Evolutionary conservation across 352 stramenopile species (phyloP).

Genomic region (Globisporangium canariense): DNA sequence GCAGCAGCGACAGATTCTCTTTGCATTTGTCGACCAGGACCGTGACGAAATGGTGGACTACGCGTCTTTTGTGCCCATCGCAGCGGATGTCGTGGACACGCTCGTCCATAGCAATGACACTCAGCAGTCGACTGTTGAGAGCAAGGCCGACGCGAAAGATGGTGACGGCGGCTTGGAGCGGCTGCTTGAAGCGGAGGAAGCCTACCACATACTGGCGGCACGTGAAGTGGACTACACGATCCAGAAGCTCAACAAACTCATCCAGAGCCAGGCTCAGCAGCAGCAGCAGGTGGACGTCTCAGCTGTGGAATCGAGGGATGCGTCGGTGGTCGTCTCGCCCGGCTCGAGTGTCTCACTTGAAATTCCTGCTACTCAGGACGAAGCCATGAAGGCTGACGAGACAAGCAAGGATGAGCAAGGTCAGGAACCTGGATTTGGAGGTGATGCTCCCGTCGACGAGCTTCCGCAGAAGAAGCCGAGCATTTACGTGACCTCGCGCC

Average conservation of each 20-base stretch:
- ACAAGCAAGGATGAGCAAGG: slow-evolving; percentile 8
- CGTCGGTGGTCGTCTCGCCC: slow-evolving; percentile 16
- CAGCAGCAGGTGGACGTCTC: background rate
- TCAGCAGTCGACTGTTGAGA: background rate
- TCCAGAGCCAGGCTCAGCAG: slow-evolving; percentile 31
- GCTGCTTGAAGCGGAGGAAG: slow-evolving; percentile 22
- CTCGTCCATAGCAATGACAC: slow-evolving; percentile 16
- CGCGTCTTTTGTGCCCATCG: slow-evolving; percentile 36
- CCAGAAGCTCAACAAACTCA: slow-evolving; percentile 33
- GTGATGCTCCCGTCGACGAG: slow-evolving; percentile 4
- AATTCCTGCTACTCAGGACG: background rate
- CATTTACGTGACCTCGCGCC: slow-evolving; percentile 32
- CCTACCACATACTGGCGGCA: slow-evolving; percentile 27
- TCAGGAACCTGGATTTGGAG: background rate
- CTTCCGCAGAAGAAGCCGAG: slow-evolving; percentile 17
- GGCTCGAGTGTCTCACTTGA: background rate
- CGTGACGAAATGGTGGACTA: slow-evolving; percentile 66
- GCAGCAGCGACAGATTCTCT: slow-evolving; percentile 44
- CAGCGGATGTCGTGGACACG: slow-evolving; percentile 49
- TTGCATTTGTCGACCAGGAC: slow-evolving; percentile 50
- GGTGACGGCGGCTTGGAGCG: background rate
- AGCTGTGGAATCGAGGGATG: slow-evolving; percentile 12
- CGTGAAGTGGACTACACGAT: slow-evolving; percentile 41
- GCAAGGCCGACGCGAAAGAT: slow-evolving; percentile 17
- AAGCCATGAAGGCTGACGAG: slow-evolving; percentile 12